phyloP scores from a whole-genome alignment of 2,329 filamentous ascomycete genomes.

The Diaporthe aspalathi region DNA sequence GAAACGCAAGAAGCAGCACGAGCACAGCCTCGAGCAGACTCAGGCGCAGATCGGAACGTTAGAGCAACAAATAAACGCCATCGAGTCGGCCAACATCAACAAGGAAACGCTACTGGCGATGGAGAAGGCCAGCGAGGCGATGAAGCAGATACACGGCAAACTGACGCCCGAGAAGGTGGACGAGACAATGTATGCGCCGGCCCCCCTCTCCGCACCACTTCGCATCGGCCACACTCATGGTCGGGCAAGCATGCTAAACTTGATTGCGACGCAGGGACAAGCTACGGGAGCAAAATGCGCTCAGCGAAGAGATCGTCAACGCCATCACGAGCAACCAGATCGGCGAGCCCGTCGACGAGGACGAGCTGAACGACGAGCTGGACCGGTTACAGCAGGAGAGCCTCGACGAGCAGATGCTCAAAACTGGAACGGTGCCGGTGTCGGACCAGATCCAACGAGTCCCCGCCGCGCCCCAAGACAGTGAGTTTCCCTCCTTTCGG shows the following conservation, averaged over 20 bases:
- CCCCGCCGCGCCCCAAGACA: conserved; percentile 79
- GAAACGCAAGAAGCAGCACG: conserved; percentile 92
- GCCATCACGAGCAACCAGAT: conserved; percentile 81
- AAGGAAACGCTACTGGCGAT: conserved; percentile 94
- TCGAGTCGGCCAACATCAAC: conserved; percentile 99
- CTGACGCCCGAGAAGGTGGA: conserved; percentile 96
- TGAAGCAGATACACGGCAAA: conserved; percentile 92
- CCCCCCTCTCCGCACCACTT: conserved; percentile 15
- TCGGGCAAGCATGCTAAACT: conserved; percentile 46
- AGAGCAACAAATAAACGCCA: conserved; percentile 94
- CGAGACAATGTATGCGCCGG: conserved; percentile 82
- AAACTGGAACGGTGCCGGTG: conserved; percentile 86
- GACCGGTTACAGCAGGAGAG: conserved; percentile 90
- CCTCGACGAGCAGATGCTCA: conserved; percentile 93
- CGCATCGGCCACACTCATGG: conserved; percentile 13
- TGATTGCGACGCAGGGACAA: conserved; percentile 73
- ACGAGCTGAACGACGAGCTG: conserved; percentile 86
- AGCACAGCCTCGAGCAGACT: conserved; percentile 92
- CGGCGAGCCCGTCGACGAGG: conserved; percentile 81
- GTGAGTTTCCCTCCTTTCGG: conserved; percentile 66
- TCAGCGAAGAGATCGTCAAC: conserved; percentile 91
- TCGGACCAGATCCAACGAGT: conserved; percentile 80
- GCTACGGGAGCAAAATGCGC: conserved; percentile 89
- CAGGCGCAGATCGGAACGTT: conserved; percentile 89
- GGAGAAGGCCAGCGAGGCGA: conserved; percentile 89